Conservation (phyloP, 2,329 filamentous ascomycete species). For the Coniochaeta hoffmannii region DNA sequence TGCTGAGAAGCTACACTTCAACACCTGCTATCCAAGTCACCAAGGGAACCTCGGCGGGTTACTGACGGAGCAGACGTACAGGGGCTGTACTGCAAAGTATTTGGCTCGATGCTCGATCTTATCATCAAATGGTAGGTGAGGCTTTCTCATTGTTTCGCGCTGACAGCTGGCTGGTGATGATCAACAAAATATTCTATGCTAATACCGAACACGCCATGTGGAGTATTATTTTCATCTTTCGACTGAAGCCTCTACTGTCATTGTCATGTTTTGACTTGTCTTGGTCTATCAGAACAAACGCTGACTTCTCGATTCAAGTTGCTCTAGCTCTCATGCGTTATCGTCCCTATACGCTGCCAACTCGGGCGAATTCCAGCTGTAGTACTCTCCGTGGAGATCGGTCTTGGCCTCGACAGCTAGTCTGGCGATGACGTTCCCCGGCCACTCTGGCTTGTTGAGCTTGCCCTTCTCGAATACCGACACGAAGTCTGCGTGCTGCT, state of each 20-base stretch:
- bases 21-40: not conserved
- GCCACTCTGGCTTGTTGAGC: slow-evolving; percentile 74
- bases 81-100: not conserved
- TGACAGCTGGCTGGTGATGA: slow-evolving; percentile 50
- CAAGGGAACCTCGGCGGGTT: not conserved
- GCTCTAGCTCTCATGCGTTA: slow-evolving; percentile 8
- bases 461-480: slow-evolving; percentile 62
- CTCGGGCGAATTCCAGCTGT: slow-evolving; percentile 45
- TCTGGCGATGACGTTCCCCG: slow-evolving; percentile 78
- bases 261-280: slow-evolving; percentile 16
- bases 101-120: too few relatives aligned
- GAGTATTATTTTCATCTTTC: slow-evolving; percentile 78
- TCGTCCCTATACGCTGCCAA: slow-evolving; percentile 46
- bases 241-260: slow-evolving; percentile 49
- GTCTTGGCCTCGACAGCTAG: slow-evolving; percentile 59
- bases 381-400: slow-evolving; percentile 67
- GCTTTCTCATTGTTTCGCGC: not conserved
- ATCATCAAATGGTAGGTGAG: slow-evolving; percentile 18
- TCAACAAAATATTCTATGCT: slow-evolving; percentile 66
- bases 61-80: not conserved
- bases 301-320: slow-evolving; percentile 10
- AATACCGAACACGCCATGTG: slow-evolving; percentile 63
- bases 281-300: slow-evolving; percentile 8
- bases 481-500: slow-evolving; percentile 61
- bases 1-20: not conserved